Base-by-base conservation (phyloP, 164 flowering plant genomes). In the Chimonanthus praecox region DNA sequence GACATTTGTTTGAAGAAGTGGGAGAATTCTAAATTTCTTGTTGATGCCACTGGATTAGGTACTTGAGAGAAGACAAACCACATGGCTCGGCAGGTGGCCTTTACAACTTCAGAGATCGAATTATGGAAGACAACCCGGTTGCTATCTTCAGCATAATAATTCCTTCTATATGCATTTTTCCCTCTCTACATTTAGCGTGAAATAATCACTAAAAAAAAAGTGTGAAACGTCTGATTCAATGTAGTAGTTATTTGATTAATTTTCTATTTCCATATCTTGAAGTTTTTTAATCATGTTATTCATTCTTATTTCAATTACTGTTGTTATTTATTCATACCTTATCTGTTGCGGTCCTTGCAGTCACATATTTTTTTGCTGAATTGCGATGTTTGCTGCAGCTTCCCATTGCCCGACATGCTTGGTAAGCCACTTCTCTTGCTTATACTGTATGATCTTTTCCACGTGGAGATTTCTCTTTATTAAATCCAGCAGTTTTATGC, bases 31-130 rank as follows among this genome's bases (percentile, higher is more conserved):
- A 43, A 43, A 15, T 11, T 61, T 48, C 45, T 60, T 76, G 66
- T 60, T 65, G 44, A 10, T 20, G 60, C 46, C 80, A 61, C 45
- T 78, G 74, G 7, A 75, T 67, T 80, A 95, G 99, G 85, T 95
- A 95, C 80, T 78, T 95, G 88, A 90, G 68, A 83, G 99, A 95
- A 84, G 98, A 93, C 77, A 95, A 88, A 71, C 98, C 99, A 47
- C 98, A 89, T 82, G 99, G 99, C 77, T 95, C 99, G 15, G 98
- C 99, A 76, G 99, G 99, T 73, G 99, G 97, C 10, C 90, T 95
- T 64, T 93, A 91, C 83, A 87, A 84, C 73, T 95, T 93, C 77
- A 87, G 98, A 80, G 97, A 95, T 84, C 87, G 84, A 75, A 91
- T 95, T 78, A 89, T 95, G 98, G 97, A 95, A 84, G 99, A 95